A percentile compares a stretch with the other conserved stretches of the same genome.
These are phyloP conservation scores for Stachybotrys chartarum DNA, from an alignment of 2,329 filamentous ascomycete species.

Conservation along the genomic window DNA sequence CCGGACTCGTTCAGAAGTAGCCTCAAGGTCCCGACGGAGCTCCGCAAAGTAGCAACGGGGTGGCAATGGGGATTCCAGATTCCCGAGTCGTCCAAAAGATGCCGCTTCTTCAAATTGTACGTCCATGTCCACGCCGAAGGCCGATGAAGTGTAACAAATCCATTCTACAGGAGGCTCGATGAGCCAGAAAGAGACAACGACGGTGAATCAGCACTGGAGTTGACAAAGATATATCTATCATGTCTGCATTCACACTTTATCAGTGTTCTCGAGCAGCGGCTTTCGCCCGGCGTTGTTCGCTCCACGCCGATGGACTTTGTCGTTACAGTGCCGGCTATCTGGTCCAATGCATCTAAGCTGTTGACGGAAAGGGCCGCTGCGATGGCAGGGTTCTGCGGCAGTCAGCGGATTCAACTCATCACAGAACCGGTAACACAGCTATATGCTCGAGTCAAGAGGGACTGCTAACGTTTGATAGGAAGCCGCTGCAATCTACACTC, in stretches of 20 bases:
- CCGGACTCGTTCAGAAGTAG: conserved; percentile 21
- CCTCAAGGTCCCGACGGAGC: conserved; percentile 41
- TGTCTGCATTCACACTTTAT: conserved; percentile 42
- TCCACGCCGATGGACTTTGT: conserved; percentile 44
- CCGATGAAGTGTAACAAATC: background rate
- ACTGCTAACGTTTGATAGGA: conserved; percentile 24
- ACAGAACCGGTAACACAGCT: conserved; percentile 35
- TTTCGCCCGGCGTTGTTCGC: conserved; percentile 33
- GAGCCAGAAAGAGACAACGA: conserved; percentile 21
- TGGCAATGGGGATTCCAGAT: conserved; percentile 46
- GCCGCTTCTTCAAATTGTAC: conserved; percentile 42
- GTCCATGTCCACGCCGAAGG: conserved; percentile 11
- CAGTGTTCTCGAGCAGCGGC: conserved; percentile 30
- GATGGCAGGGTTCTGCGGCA: conserved; percentile 30
- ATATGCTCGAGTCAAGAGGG: background rate
- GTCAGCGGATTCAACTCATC: conserved; percentile 36
- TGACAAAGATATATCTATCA: conserved; percentile 35
- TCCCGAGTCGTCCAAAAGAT: conserved; percentile 29
- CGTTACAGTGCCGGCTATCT: conserved; percentile 51
- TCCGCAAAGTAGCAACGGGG: conserved; percentile 32
- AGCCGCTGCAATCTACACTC: conserved; percentile 42
- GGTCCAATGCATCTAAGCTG: conserved; percentile 47
- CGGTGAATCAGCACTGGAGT: conserved; percentile 25
- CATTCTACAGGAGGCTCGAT: conserved; percentile 23
- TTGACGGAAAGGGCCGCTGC: conserved; percentile 35